phyloP scores from a whole-genome alignment of 2,329 filamentous ascomycete species.

The Aspergillus puulaauensis region DNA sequence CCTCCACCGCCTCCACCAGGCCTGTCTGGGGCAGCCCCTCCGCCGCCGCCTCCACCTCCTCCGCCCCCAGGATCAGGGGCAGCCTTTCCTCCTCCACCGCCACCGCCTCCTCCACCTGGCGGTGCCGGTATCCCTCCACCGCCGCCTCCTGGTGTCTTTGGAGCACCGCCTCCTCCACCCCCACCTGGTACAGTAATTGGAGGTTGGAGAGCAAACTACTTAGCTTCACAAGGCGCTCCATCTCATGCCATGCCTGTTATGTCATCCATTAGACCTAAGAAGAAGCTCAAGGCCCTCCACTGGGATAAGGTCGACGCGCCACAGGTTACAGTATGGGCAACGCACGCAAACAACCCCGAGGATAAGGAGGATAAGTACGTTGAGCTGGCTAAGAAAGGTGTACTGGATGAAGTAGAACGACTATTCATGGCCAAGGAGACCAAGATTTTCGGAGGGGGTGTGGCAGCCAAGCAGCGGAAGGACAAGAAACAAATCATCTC shows the following conservation, averaged over 20 bases:
- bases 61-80: conserved; percentile 34
- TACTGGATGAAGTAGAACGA: conserved; percentile 95
- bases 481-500: conserved; percentile 98
- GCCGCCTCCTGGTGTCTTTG: conserved; percentile 39
- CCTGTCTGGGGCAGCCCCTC: conserved; percentile 36
- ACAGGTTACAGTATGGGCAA: conserved; percentile 88
- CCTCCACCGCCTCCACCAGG: conserved; percentile 46
- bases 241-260: conserved; percentile 63
- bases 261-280: conserved; percentile 86
- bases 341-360: conserved; percentile 79
- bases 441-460: conserved; percentile 72
- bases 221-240: conserved; percentile 61
- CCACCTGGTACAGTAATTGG: conserved; percentile 64
- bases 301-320: conserved; percentile 98
- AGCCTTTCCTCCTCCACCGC: conserved; percentile 44
- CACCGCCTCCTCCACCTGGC: conserved; percentile 44
- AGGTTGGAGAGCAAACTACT: conserved; percentile 66
- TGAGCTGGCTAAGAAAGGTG: conserved; percentile 89
- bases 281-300: conserved; percentile 98
- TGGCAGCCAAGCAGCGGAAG: conserved; percentile 68
- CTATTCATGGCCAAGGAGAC: conserved; percentile 97
- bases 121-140: conserved; percentile 42
- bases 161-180: conserved; percentile 60
- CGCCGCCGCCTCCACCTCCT: conserved; percentile 50
- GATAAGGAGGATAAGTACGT: conserved; percentile 94